Evolutionary conservation across 371 early-diverging fungal species (phyloP).

Genomic region (Phascolomyces articulosus): DNA sequence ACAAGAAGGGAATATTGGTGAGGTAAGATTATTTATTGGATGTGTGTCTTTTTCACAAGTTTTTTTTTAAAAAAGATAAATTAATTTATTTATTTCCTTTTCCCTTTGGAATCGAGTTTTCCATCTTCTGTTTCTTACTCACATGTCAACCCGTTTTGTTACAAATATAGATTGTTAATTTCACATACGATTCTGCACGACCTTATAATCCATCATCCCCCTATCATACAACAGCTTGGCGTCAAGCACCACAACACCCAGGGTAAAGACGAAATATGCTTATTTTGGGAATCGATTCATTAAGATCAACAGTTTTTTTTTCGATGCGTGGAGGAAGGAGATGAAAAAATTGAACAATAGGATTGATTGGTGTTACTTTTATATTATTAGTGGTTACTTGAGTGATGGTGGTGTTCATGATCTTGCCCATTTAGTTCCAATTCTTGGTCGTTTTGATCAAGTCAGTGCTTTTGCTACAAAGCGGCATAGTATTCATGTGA

Average conservation of each 20-base stretch:
- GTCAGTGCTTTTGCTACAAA: slow-evolving; percentile 48
- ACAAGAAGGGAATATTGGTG: slow-evolving; percentile 42
- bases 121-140: too few relatives aligned
- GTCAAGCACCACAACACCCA: slow-evolving; percentile 51
- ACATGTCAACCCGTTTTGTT: background rate
- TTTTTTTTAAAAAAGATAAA: too few relatives aligned
- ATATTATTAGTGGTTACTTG: slow-evolving; percentile 42
- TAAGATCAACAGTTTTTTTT: too few relatives aligned
- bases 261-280: slow-evolving; percentile 30
- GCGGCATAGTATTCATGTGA: slow-evolving; percentile 37
- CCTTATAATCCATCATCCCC: slow-evolving; percentile 46
- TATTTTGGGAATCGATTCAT: too few relatives aligned
- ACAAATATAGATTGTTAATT: slow-evolving; percentile 37
- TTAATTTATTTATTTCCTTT: too few relatives aligned
- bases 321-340: too few relatives aligned
- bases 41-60: too few relatives aligned
- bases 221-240: slow-evolving; percentile 47
- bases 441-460: slow-evolving; percentile 40
- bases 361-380: background rate
- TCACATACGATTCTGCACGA: slow-evolving; percentile 48
- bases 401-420: slow-evolving; percentile 58
- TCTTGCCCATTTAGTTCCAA: slow-evolving; percentile 47
- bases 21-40: slow-evolving; percentile 20
- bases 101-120: too few relatives aligned
- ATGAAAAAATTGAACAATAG: slow-evolving; percentile 28